Base-by-base conservation (phyloP, 2,329 filamentous ascomycete species). In the Magnaporthiopsis incrustans region DNA sequence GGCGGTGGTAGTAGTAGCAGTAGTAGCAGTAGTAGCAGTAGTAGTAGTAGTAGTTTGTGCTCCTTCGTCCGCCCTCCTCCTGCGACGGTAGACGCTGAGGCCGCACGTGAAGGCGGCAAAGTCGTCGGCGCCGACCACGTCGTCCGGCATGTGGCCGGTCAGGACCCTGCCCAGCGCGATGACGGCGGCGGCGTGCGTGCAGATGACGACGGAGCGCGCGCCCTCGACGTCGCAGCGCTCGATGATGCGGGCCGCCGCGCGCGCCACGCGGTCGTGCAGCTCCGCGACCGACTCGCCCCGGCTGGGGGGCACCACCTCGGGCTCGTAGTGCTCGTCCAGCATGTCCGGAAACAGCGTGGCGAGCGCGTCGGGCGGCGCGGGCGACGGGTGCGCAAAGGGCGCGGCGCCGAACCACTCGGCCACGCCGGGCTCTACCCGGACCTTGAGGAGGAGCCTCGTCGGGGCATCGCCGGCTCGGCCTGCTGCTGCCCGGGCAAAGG, bases 381-480 rank as follows among this genome's bases (percentile, higher is more conserved):
- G 92, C 22, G 83, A 81, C 0, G 95, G 95, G 71, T 98, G 95
- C 64, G 90, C 83, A 75, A 97, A 97, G 66, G 87, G 86, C 22
- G 93, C 92, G 60, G 86, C 82, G 32, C 95, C 95, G 74, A 95
- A 98, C 89, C 95, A 98, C 79, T 99, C 95, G 66, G 91, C 89
- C 56, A 87, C 70, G 15, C 84, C 85, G 64, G 79, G 76, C 69
- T 88, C 85, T 60, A 80, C 82, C 50, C 82, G 79, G 66, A 88
- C 82, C 56, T 71, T 75, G 64, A 22, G 69, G 64, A 6, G 8
- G 18, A 61, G 18, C 15, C 25, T 14, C 35, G 61, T 5, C 57
- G 22, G n/a, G 50, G 33, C 44, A 25, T 61, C 59, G 50, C 27
- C n/a, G n/a, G n/a, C n/a, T 30, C 5, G 27, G 27, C 3, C 27